phyloP scores from a whole-genome alignment of 768 basidiomycete genomes.

The Lentinula detonsa region DNA sequence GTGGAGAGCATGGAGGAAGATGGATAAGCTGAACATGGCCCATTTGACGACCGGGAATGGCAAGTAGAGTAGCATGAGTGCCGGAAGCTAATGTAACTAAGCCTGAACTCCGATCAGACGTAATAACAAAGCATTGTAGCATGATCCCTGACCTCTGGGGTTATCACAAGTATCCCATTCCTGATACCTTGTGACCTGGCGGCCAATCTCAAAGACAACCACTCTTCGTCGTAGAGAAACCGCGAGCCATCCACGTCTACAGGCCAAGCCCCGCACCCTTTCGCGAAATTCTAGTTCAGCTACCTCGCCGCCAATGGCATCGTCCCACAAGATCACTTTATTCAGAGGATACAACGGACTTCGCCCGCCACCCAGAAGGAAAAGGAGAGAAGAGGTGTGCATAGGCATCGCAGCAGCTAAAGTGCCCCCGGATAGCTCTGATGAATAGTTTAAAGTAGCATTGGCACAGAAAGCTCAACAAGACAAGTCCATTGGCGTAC shows the following conservation, averaged over 20 bases:
- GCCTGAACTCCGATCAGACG: conserved; percentile 31
- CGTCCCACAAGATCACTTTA: conserved; percentile 90
- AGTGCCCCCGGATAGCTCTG: conserved; percentile 78
- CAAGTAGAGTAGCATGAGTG: conserved; percentile 73
- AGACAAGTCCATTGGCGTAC: conserved; percentile 32
- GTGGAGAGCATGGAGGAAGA: conserved; percentile 71
- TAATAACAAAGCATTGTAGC: neutral
- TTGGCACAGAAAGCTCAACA: neutral
- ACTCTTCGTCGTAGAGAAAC: conserved; percentile 77
- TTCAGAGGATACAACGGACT: conserved; percentile 89
- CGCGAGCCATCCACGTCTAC: conserved; percentile 78
- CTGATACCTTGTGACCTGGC: conserved; percentile 53
- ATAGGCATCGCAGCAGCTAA: conserved; percentile 71
- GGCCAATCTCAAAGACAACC: conserved; percentile 68
- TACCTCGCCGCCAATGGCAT: conserved; percentile 66
- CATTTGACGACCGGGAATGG: conserved; percentile 77
- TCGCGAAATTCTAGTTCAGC: conserved; percentile 90
- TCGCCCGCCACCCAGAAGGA: conserved; percentile 81
- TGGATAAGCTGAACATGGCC: conserved; percentile 88
- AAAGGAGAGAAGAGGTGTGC: conserved; percentile 77
- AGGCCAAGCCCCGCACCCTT: conserved; percentile 71
- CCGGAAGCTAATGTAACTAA: conserved; percentile 77
- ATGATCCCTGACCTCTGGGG: conserved; percentile 52
- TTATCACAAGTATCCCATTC: conserved; percentile 92
- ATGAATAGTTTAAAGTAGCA: neutral